Evolutionary conservation across 352 stramenopile species (phyloP), one percentile per base, ranked within the genome.

Genomic region (Phytophthora agathidicida): DNA sequence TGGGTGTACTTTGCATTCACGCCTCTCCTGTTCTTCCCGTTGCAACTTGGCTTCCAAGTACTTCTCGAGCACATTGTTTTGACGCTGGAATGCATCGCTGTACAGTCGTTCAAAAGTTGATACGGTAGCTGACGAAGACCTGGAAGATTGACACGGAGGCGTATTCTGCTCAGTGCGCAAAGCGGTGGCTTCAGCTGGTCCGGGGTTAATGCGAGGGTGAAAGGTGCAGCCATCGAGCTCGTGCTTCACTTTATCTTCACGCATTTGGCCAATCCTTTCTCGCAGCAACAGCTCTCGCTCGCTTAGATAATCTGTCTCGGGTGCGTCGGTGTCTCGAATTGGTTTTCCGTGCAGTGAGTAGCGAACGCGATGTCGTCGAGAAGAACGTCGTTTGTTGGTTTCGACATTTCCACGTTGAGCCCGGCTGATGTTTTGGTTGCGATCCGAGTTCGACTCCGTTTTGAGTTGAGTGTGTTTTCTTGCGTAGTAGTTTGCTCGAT

Each of bases 151-250:
- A n/a, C n/a, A n/a, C n/a, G n/a, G n/a, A n/a, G n/a, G n/a, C n/a
- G n/a, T n/a, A n/a, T n/a, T n/a, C n/a, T n/a, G n/a, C n/a, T n/a
- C 22, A 31, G 36, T 35, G 9, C 38, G 37, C 17, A 23, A 3
- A 57, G 27, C 17, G 16, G 8, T n/a, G 30, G 6, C 11, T 14
- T 36, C 14, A 16, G 30, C 39, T 14, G 58, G 41, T 14, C 43
- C 20, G 30, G 44, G 59, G 19, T 71, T 68, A 36, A 84, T 74
- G 0, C 22, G 51, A 16, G 78, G 78, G 17, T 74, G 72, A 54
- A 88, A 88, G 5, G 78, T 89, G 41, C 78, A 89, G 22, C 82
- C 63, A 13, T 72, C 65, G 4, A 86, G 24, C 28, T 86, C 78
- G 13, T 69, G 31, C 8, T 70, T 33, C 16, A 69, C 37, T 49